A percentile compares a stretch with the other conserved stretches of the same genome.
These are phyloP conservation scores for Suhomyces bribrorum DNA, from an alignment of 1,139 yeast genomes.

Conservation along the genomic window DNA sequence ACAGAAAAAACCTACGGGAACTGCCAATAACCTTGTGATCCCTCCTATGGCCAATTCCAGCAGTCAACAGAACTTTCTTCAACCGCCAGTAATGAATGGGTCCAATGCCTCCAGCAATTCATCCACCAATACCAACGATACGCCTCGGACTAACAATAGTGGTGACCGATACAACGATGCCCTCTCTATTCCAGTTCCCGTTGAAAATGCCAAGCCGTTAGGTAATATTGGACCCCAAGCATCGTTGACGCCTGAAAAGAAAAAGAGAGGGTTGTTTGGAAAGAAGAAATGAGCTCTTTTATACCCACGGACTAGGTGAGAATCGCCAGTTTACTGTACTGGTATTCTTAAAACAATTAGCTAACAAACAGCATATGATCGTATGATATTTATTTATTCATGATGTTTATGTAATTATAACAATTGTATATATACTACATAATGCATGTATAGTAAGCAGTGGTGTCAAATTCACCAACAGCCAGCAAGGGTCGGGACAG, in stretches of 20 bases:
- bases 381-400: too few relatives aligned
- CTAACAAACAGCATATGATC: neutral
- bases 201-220: constrained; percentile 35
- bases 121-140: constrained; percentile 32
- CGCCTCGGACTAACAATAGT: constrained; percentile 29
- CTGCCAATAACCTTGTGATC: constrained; percentile 11
- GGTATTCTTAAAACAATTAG: too few relatives aligned
- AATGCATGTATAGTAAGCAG: neutral
- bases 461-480: too few relatives aligned
- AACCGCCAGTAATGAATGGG: constrained; percentile 31
- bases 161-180: constrained; percentile 20
- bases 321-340: too few relatives aligned
- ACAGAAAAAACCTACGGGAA: constrained; percentile 20
- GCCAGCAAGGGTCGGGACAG: too few relatives aligned
- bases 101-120: constrained; percentile 28
- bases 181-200: constrained; percentile 18
- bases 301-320: too few relatives aligned
- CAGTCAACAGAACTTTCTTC: constrained; percentile 19
- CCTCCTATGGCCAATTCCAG: constrained; percentile 6
- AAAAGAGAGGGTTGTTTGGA: constrained; percentile 39
- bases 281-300: constrained; percentile 28
- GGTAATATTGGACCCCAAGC: constrained; percentile 31
- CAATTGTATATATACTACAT: neutral
- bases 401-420: neutral
- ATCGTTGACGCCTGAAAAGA: constrained; percentile 20